Evolutionary conservation across 75 land plant genomes (phyloP).

Genomic region (Cunninghamia lanceolata): DNA sequence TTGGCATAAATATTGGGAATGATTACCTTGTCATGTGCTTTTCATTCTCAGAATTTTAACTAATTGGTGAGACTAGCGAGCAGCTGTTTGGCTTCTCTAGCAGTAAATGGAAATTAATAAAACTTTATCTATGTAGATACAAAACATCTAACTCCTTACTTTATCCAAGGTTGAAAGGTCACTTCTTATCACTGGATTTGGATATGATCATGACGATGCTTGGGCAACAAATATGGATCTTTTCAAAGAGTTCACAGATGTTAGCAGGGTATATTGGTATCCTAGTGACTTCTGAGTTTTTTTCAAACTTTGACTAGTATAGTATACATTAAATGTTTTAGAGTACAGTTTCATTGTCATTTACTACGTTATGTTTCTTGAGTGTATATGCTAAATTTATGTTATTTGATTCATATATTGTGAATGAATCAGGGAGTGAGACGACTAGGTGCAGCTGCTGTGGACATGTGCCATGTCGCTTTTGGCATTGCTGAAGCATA

Average conservation of each 20-base stretch:
- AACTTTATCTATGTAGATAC: neutral
- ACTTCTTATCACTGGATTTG: conserved; percentile 95
- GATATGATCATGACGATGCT: conserved; percentile 97
- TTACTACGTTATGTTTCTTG: neutral
- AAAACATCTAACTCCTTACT: neutral
- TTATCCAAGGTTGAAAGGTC: conserved; percentile 77
- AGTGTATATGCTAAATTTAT: neutral
- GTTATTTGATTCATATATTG: neutral
- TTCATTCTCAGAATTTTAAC: neutral
- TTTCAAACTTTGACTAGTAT: neutral
- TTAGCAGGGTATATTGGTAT: conserved; percentile 91
- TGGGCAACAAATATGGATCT: conserved; percentile 88
- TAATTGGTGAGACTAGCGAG: neutral
- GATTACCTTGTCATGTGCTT: neutral
- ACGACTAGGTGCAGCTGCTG: conserved; percentile 94
- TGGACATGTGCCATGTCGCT: conserved; percentile 99
- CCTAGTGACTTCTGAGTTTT: conserved; percentile 1
- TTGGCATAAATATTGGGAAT: neutral
- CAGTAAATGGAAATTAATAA: neutral
- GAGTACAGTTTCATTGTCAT: neutral
- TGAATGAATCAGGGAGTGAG: conserved; percentile 75
- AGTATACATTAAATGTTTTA: neutral
- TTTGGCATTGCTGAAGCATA: conserved; percentile 93
- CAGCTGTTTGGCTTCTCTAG: neutral
- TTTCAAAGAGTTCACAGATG: conserved; percentile 89